These are phyloP conservation scores for Wolfiporia cocos DNA, from an alignment of 1,284 basidiomycete species.

Conservation along the genomic window DNA sequence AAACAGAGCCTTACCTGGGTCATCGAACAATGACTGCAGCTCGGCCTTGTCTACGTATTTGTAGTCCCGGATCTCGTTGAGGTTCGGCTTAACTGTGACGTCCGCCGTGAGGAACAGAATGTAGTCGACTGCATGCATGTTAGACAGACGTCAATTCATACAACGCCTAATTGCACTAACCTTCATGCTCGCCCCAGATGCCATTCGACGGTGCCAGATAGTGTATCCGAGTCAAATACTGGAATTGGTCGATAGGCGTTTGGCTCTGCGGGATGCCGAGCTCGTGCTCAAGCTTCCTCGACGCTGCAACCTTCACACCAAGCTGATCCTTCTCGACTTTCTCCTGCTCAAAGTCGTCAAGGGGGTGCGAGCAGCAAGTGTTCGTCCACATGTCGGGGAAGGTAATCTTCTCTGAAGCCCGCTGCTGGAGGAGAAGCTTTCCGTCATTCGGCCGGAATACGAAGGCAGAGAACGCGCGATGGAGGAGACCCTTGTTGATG, in stretches of 20 bases:
- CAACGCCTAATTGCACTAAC: conserved; percentile 38
- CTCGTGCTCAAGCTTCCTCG: conserved; percentile 95
- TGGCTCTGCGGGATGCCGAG: conserved; percentile 84
- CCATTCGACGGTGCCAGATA: conserved; percentile 94
- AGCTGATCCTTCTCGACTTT: conserved; percentile 77
- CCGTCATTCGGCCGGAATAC: conserved; percentile 94
- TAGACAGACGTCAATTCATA: too few species aligned
- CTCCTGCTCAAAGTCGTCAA: conserved; percentile 85
- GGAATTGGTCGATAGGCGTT: conserved; percentile 82
- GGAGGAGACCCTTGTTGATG: conserved; percentile 91
- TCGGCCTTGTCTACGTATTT: conserved; percentile 92
- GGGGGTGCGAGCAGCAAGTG: conserved; percentile 97
- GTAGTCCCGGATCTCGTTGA: conserved; percentile 89
- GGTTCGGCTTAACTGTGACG: conserved; percentile 81
- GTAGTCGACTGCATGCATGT: conserved; percentile 97
- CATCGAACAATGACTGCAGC: conserved; percentile 86
- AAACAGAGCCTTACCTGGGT: conserved; percentile 44
- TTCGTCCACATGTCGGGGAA: conserved; percentile 99
- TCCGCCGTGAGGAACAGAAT: conserved; percentile 93
- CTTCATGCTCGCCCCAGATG: conserved; percentile 98
- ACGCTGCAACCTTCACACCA: conserved; percentile 86
- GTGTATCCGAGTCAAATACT: conserved; percentile 95
- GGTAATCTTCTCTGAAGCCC: conserved; percentile 97
- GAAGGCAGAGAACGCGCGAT: conserved; percentile 98
- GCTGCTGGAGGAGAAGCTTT: conserved; percentile 91